Evolutionary conservation across 257 asterid species (phyloP).

Genomic region (Solanum acaule): DNA sequence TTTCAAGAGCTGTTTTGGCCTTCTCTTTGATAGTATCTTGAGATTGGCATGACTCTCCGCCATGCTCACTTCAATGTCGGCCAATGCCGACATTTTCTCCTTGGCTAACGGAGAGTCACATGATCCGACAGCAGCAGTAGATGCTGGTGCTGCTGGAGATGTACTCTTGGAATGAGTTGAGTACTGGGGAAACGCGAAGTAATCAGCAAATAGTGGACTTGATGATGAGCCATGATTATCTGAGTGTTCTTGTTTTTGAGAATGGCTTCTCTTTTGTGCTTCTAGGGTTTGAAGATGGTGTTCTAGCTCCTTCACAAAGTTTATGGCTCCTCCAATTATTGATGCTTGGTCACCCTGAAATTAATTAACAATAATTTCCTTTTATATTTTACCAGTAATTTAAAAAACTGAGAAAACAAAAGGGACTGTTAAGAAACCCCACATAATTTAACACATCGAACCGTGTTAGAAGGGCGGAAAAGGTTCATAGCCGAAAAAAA

Average conservation of each 20-base stretch:
- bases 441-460: not conserved
- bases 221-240: not conserved
- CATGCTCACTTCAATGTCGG: conserved; percentile 37
- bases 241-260: not conserved
- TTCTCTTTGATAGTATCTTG: conserved; percentile 28
- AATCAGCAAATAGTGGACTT: conserved; percentile 24
- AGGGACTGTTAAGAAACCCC: not conserved
- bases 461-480: not conserved
- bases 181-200: conserved; percentile 37
- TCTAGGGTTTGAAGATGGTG: conserved; percentile 59
- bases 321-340: conserved; percentile 80
- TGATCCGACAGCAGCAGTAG: not conserved
- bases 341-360: conserved; percentile 94
- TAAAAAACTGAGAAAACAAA: not conserved
- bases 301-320: conserved; percentile 78
- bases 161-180: conserved; percentile 3
- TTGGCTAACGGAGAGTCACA: not conserved
- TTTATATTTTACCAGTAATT: not conserved
- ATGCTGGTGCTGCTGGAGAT: not conserved
- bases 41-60: conserved; percentile 44
- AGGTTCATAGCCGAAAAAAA: not conserved
- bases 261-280: conserved; percentile 7
- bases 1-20: conserved; percentile 35
- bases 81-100: conserved; percentile 10
- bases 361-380: not conserved